phyloP scores from a whole-genome alignment of 73 alveolate genomes.

The Tetrahymena malaccensis region DNA sequence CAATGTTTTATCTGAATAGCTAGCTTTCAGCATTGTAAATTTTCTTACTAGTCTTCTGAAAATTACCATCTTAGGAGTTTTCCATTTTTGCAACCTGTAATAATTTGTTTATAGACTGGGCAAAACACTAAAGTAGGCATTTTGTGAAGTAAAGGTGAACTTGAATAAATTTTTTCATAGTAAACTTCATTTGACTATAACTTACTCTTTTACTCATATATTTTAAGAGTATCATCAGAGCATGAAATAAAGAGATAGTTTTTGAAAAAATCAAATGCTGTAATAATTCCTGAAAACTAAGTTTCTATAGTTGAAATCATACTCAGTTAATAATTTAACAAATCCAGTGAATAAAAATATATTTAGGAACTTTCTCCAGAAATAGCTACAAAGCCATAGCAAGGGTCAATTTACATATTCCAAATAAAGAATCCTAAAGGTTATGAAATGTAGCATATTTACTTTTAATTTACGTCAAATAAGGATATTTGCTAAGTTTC shows the following conservation, averaged over 20 bases:
- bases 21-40: not conserved
- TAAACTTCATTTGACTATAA: not conserved
- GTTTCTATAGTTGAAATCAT: not conserved
- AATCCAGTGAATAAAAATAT: not conserved
- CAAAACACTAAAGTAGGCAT: not conserved
- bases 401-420: not conserved
- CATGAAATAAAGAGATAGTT: not conserved
- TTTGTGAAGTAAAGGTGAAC: not conserved
- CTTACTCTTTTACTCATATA: not conserved
- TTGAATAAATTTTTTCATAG: not conserved
- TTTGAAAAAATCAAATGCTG: not conserved
- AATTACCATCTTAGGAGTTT: not conserved
- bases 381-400: not conserved
- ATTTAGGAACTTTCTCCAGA: not conserved
- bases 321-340: not conserved
- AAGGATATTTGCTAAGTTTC: not conserved
- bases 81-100: not conserved
- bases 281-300: not conserved
- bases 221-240: not conserved
- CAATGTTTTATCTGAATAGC: not conserved
- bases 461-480: not conserved
- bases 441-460: not conserved
- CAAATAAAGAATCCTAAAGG: not conserved
- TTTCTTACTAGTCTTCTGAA: not conserved
- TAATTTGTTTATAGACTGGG: not conserved